Base-by-base conservation (phyloP, 2,329 filamentous ascomycete genomes). In the Stagonosporopsis cucurbitacearum region DNA sequence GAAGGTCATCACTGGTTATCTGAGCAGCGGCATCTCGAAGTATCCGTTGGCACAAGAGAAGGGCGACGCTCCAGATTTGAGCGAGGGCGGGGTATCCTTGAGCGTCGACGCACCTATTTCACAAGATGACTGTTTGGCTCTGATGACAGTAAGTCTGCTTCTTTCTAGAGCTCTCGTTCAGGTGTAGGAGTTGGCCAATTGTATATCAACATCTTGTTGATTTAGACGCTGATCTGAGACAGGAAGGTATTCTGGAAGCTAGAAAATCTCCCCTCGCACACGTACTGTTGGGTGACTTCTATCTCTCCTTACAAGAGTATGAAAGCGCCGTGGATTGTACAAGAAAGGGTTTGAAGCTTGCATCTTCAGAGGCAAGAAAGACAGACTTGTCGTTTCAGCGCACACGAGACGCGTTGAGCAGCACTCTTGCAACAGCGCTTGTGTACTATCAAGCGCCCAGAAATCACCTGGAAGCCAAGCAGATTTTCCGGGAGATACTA, bases 391-490 rank as follows among this genome's bases (percentile, higher is more conserved):
- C 78, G 1, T 87, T 96, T 46, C 79, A 81, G 42, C 65, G 89
- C 86, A 6, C 81, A 82, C 45, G 64, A n/a, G 91, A 96, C 74
- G 85, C 90, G 1, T 82, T 95, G 50, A 90, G 87, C 54, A 84
- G 91, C 39, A 88, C 86, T 37, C 85, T 99, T 7, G 95, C 86
- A 9, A 97, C 92, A n/a, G 88, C 93, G 0, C 77, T 98, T 19
- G 91, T 99, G 2, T 90, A 92, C 65, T 91, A 96, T 64, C 93
- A 98, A 71, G 89, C 92, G 0, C 95, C 95, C 0, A 87, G 91
- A 58, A 88, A 98, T 69, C 95, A 99, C 65, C 83, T 87, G 17
- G 94, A 98, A 77, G 93, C 95, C 2, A 94, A 91, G 70, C 76
- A 77, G n/a, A 81, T 97, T 0, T 98, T 99, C 64, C 88, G 96